Evolutionary conservation across 352 stramenopile species (phyloP).

Genomic region (Globisporangium cederbergense): DNA sequence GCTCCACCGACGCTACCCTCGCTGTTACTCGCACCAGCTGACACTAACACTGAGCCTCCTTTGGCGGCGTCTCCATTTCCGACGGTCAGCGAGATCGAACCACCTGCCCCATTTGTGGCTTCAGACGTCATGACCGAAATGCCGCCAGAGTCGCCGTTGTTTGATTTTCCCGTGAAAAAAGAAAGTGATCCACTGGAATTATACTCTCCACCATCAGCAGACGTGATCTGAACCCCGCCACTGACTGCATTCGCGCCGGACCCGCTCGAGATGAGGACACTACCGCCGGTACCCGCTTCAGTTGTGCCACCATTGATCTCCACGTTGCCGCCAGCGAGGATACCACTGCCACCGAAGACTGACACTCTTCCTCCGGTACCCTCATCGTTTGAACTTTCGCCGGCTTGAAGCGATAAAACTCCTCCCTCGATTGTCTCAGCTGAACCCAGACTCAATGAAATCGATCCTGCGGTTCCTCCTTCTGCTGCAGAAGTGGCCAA

Average conservation of each 20-base stretch:
- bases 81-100: slow-evolving; percentile 20
- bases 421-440: slow-evolving; percentile 23
- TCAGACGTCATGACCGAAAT: slow-evolving; percentile 28
- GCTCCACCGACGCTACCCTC: slow-evolving; percentile 16
- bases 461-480: slow-evolving; percentile 27
- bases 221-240: slow-evolving; percentile 23
- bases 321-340: slow-evolving; percentile 21
- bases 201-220: slow-evolving; percentile 6
- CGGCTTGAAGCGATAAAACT: slow-evolving; percentile 24
- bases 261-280: slow-evolving; percentile 28
- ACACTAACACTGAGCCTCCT: slow-evolving; percentile 1
- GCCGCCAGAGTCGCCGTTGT: slow-evolving; percentile 18
- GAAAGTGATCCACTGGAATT: slow-evolving; percentile 23
- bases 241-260: slow-evolving; percentile 18
- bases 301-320: slow-evolving; percentile 24
- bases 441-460: slow-evolving; percentile 29
- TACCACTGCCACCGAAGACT: slow-evolving; percentile 22
- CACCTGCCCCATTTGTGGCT: slow-evolving; percentile 21
- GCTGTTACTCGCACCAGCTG: slow-evolving; percentile 3
- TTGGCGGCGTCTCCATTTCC: slow-evolving; percentile 10
- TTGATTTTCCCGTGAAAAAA: slow-evolving; percentile 25
- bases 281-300: slow-evolving; percentile 12
- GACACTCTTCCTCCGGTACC: slow-evolving; percentile 27
- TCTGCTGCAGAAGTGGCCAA: slow-evolving; percentile 25
- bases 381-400: slow-evolving; percentile 16